Evolutionary conservation across 306 rosid genomes (phyloP), one percentile per base, ranked within the genome.

Genomic region (Cyclanthera cordifolia): DNA sequence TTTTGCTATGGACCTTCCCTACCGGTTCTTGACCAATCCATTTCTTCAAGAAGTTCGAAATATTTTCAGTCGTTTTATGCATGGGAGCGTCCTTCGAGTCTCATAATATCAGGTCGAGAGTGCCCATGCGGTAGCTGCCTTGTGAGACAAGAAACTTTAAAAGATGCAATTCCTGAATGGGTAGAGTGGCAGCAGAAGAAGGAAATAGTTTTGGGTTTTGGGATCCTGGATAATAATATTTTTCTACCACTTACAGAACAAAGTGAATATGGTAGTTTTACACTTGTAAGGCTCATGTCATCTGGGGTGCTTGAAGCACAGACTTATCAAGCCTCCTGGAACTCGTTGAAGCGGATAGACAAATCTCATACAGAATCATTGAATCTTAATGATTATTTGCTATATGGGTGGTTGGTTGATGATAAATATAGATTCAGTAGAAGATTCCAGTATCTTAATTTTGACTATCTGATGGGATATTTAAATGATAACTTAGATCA

Each of bases 251-350:
- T 85, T 41, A 47, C 69, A 60, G 86, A 77, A 57, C 82, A 82
- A 6, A 72, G 85, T 73, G 80, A 80, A 57, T 75, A 79, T 72
- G 96, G 88, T 20, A 90, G 93, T 17, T 86, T 86, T 80, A 83
- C 90, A 3, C 16, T 86, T 72, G 43, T 86, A 60, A 81, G 93
- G 76, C 83, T 86, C 24, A 58, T 80, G 81, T 86, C 87, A 11
- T 83, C 93, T 11, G 88, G 96, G 69, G 77, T 64, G 74, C 81
- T 89, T 75, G 96, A 89, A 76, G 73, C 79, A 71, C 93, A 89
- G 74, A 79, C 84, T 67, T 89, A 84, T 70, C 63, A 46, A 30
- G 87, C 96, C 32, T 78, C 86, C 1, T 76, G 82, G 88, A 57
- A 52, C 56, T 57, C 52, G 4, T 41, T 76, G 55, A 74, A 70